Conservation (phyloP, 2,329 filamentous ascomycete species). For the Penicillium oxalicum region DNA sequence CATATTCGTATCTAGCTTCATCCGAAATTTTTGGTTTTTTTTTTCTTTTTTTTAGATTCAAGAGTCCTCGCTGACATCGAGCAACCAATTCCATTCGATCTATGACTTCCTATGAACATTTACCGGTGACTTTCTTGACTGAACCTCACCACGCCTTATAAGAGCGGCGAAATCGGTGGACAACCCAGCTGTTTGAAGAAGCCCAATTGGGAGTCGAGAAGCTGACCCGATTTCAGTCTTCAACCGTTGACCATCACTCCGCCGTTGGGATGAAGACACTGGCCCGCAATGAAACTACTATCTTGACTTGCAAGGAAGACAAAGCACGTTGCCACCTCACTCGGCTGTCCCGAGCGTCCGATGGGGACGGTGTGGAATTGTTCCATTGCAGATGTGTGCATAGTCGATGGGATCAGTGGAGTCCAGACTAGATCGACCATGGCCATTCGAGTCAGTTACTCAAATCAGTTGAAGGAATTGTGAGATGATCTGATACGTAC, state of each 20-base stretch:
- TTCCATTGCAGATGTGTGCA: constrained; percentile 64
- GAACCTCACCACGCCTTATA: too few relatives aligned
- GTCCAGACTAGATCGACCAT: constrained; percentile 57
- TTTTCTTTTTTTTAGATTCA: too few relatives aligned
- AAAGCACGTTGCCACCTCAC: constrained; percentile 74
- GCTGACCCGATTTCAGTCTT: neutral
- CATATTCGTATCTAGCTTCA: too few relatives aligned
- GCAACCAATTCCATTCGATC: too few relatives aligned
- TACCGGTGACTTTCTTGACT: too few relatives aligned
- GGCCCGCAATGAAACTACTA: constrained; percentile 67
- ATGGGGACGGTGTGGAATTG: constrained; percentile 66
- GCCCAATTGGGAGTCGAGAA: neutral
- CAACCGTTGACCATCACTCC: constrained; percentile 50
- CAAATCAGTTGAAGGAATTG: neutral
- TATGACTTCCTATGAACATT: too few relatives aligned
- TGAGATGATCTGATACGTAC: constrained; percentile 26
- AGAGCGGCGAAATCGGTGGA: too few relatives aligned
- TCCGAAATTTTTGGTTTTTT: too few relatives aligned
- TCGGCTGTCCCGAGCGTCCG: constrained; percentile 71
- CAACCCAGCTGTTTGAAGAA: too few relatives aligned
- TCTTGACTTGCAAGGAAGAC: constrained; percentile 74
- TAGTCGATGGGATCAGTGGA: constrained; percentile 66
- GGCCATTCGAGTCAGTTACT: neutral
- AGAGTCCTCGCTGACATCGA: too few relatives aligned
- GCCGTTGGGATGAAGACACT: constrained; percentile 62